Base-by-base conservation (phyloP, 2,329 filamentous ascomycete species). In the Phaeomoniella chlamydospora region DNA sequence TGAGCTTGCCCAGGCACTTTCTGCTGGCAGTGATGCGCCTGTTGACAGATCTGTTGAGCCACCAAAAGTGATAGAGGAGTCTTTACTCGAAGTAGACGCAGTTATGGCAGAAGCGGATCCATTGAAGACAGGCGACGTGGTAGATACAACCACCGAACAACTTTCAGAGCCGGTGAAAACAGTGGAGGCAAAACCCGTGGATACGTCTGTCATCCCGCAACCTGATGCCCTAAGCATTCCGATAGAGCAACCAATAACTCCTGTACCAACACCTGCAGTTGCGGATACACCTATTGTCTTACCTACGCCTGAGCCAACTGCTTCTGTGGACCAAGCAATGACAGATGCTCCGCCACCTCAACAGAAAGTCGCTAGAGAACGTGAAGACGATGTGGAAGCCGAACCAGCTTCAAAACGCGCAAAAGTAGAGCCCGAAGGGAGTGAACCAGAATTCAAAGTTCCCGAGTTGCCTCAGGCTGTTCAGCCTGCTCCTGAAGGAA, bases 331-430 rank as follows among this genome's bases (percentile, higher is more conserved):
- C 39, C 56, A 68, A 9, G 54, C 62, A 29, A 74, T 74, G 70
- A 51, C 55, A n/a, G 72, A 75, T 42, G 69, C 61, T 2, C 62
- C 68, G 0, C 49, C 57, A 17, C 61, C 62, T 2, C 58, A 61
- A 3, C 53, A 55, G 3, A 88, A 87, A 58, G 52, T 80, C 10
- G 68, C 83, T 2, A 76, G 84, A 9, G 80, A 78, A 45, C 77
- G 87, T 11, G 85, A 93, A 39, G 77, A 85, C 3, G 85, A 93
- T 43, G 47, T 44, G 13, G 64, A 66, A 14, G 62, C 52, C n/a
- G 53, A 47, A 17, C 85, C 79, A 36, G 72, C 73, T 12, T 72
- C 85, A 1, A 94, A 94, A 64, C 77, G 87, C 16, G 74, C 82
- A 26, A 88, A 78, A 58, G 80, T 83, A 0, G 80, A 81, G 12